Evolutionary conservation across 78 protist species (phyloP).

Genomic region (Guillardia theta): DNA sequence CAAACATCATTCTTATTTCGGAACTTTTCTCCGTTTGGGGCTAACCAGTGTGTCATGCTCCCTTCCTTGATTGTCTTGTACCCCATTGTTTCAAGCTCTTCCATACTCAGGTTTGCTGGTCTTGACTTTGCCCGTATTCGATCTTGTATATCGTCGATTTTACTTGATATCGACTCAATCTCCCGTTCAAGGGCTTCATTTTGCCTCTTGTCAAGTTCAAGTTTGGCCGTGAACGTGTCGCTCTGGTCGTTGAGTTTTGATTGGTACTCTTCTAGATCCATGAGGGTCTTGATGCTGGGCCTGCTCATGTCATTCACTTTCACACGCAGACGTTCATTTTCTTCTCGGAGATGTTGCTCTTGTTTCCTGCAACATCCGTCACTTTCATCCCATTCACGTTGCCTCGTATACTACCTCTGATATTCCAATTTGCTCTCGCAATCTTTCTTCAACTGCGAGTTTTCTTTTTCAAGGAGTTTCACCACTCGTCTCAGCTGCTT

Average conservation of each 20-base stretch:
- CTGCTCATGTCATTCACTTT: neutral
- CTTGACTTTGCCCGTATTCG: neutral
- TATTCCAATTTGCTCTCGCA: neutral
- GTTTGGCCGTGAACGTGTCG: neutral
- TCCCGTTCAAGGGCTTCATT: neutral
- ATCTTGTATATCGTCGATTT: neutral
- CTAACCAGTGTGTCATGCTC: neutral
- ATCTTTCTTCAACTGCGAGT: neutral
- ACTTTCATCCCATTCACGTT: neutral
- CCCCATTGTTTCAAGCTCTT: neutral
- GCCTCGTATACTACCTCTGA: neutral
- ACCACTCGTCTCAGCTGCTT: neutral
- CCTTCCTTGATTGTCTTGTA: neutral
- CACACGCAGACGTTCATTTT: neutral
- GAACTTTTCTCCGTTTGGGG: neutral
- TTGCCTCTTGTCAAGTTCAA: neutral
- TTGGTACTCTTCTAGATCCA: neutral
- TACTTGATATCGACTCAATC: neutral
- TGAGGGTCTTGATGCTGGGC: neutral
- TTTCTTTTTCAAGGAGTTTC: neutral
- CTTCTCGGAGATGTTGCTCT: neutral
- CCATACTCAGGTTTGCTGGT: neutral
- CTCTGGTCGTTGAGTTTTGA: neutral
- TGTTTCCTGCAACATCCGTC: neutral
- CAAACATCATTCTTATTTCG: neutral